Conservation (phyloP, 345 rosid genomes). For the Clarkia xantiana region DNA sequence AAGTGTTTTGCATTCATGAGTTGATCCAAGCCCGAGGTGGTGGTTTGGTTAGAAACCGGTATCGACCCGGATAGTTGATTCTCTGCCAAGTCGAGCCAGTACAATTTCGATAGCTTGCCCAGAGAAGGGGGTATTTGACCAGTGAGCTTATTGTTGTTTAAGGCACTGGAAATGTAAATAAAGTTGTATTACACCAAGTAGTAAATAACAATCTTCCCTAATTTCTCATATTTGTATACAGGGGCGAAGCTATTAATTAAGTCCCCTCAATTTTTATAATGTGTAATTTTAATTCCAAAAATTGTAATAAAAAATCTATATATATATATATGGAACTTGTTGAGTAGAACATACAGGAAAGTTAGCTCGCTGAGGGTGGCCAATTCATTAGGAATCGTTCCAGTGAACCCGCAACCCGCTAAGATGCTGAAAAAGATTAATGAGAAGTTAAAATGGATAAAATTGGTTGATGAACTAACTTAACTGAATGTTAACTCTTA, state of each 20-base stretch:
- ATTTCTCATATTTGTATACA: no score
- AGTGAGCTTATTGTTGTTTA: conserved; percentile 81
- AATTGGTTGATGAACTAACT: background rate
- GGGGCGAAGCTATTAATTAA: no score
- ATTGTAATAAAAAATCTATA: background rate
- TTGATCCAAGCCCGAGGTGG: conserved; percentile 57
- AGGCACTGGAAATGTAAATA: conserved; percentile 42
- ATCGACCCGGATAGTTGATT: conserved; percentile 66
- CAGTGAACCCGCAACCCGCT: conserved; percentile 81
- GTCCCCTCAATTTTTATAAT: no score
- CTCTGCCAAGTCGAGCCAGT: conserved; percentile 82
- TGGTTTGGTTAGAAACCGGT: conserved; percentile 41
- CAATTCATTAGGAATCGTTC: conserved; percentile 64
- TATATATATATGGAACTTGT: background rate
- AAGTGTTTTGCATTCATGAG: conserved; percentile 75
- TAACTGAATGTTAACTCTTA: background rate
- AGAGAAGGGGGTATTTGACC: conserved; percentile 67
- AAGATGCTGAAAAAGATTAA: conserved; percentile 44
- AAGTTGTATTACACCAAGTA: no score
- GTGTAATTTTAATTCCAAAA: background rate
- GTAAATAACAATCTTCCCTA: no score
- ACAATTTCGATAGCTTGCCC: conserved; percentile 66
- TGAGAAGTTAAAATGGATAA: background rate
- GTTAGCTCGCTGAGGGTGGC: conserved; percentile 69
- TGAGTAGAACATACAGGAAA: conserved; percentile 37